These are phyloP conservation scores for Gyrodon lividus DNA, from an alignment of 768 basidiomycete genomes.

Conservation along the genomic window DNA sequence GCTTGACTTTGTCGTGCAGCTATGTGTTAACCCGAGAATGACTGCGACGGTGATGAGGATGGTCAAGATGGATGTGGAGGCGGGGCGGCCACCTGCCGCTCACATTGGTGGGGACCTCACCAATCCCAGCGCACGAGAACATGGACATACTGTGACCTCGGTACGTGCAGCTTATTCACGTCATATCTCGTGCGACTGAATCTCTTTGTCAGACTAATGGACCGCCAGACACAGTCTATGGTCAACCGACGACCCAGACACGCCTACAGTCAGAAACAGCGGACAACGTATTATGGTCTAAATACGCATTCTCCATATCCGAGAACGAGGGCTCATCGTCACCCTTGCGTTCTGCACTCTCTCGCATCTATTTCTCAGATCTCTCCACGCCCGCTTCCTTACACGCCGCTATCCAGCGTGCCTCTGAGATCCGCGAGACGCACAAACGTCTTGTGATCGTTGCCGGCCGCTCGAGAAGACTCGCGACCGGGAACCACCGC, in stretches of 20 bases:
- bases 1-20: conserved; percentile 78
- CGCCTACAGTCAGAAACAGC: conserved; percentile 80
- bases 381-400: conserved; percentile 57
- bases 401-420: conserved; percentile 50
- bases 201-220: conserved; percentile 29
- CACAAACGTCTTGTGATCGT: conserved; percentile 56
- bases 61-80: conserved; percentile 43
- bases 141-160: conserved; percentile 44
- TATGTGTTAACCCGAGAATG: conserved; percentile 67
- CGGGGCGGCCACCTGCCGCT: conserved; percentile 23
- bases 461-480: conserved; percentile 70
- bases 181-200: not conserved
- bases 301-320: conserved; percentile 43
- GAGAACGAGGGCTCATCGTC: conserved; percentile 11
- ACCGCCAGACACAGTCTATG: conserved; percentile 72
- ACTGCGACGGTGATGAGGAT: conserved; percentile 76
- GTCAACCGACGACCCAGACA: conserved; percentile 57
- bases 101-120: conserved; percentile 23
- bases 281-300: conserved; percentile 74
- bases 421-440: conserved; percentile 25
- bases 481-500: conserved; percentile 70
- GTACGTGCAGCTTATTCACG: conserved; percentile 31
- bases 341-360: conserved; percentile 36
- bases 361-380: conserved; percentile 64
- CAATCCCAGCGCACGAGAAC: conserved; percentile 20